Evolutionary conservation across 2,329 filamentous ascomycete genomes (phyloP).

Genomic region (Colletotrichum noveboracense): DNA sequence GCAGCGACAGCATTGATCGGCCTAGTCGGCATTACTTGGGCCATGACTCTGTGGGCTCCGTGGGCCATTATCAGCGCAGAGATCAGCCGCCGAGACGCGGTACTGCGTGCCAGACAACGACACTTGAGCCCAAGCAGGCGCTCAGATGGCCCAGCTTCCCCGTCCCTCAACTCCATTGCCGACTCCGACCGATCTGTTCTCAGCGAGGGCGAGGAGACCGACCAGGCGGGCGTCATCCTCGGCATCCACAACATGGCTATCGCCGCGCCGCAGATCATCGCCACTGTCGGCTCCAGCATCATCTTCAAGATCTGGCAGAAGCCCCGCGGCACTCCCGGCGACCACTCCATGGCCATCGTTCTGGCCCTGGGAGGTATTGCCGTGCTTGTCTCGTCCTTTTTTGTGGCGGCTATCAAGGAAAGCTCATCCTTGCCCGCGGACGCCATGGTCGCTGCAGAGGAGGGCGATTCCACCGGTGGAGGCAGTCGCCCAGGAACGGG

Average conservation of each 20-base stretch:
- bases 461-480: conserved; percentile 36
- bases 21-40: conserved; percentile 89
- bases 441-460: conserved; percentile 45
- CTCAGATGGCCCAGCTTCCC: conserved; percentile 3
- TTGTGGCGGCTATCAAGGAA: conserved; percentile 72
- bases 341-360: conserved; percentile 87
- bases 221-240: conserved; percentile 87
- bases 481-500: conserved; percentile 31
- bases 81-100: conserved; percentile 80
- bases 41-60: conserved; percentile 90
- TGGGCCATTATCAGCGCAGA: conserved; percentile 95
- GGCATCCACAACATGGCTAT: conserved; percentile 97
- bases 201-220: conserved; percentile 62
- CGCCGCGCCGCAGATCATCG: conserved; percentile 88
- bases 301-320: conserved; percentile 90
- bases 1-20: conserved; percentile 80
- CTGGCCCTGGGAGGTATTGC: conserved; percentile 83
- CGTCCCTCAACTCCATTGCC: conserved; percentile 5
- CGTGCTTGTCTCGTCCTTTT: conserved; percentile 76
- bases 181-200: conserved; percentile 12
- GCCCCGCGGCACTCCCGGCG: conserved; percentile 81
- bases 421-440: conserved; percentile 48
- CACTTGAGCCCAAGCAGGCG: conserved; percentile 19
- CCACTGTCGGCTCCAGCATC: conserved; percentile 81
- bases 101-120: conserved; percentile 44